These are phyloP conservation scores for Pestalotiopsis sp. DNA, from an alignment of 2,329 filamentous ascomycete species.

Conservation along the genomic window DNA sequence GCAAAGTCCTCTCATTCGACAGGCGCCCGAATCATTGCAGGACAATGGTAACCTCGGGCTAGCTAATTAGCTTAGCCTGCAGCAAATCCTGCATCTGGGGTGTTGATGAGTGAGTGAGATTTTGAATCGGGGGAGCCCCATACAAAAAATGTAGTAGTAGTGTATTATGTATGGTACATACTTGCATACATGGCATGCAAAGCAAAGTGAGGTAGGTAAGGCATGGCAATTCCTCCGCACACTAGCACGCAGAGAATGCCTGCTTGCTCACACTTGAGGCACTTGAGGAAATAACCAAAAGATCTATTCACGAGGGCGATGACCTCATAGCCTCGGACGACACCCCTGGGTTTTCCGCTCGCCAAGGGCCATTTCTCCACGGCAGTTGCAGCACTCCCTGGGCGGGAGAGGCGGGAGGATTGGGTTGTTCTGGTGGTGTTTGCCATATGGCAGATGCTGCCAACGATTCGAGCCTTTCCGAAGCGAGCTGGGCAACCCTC, in stretches of 20 bases:
- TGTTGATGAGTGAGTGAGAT: neutral
- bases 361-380: neutral
- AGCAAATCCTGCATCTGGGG: constrained; percentile 1
- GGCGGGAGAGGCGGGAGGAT: neutral
- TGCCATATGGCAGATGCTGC: neutral
- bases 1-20: constrained; percentile 12
- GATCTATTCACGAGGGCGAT: neutral
- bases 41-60: neutral
- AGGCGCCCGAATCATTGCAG: constrained; percentile 9
- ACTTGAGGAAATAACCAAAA: neutral
- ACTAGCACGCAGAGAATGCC: neutral
- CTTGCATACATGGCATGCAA: neutral
- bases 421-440: neutral
- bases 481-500: neutral
- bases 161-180: neutral
- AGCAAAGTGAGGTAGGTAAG: neutral
- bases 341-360: neutral
- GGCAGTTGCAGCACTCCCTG: neutral
- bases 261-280: neutral
- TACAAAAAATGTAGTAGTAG: neutral
- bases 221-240: neutral
- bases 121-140: neutral
- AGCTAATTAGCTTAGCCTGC: neutral
- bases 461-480: neutral
- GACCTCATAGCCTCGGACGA: neutral